A percentile compares a stretch with the other conserved stretches of the same genome.
These are phyloP conservation scores for Apophysomyces ossiformis DNA, from an alignment of 371 early-diverging fungal species.

Conservation along the genomic window DNA sequence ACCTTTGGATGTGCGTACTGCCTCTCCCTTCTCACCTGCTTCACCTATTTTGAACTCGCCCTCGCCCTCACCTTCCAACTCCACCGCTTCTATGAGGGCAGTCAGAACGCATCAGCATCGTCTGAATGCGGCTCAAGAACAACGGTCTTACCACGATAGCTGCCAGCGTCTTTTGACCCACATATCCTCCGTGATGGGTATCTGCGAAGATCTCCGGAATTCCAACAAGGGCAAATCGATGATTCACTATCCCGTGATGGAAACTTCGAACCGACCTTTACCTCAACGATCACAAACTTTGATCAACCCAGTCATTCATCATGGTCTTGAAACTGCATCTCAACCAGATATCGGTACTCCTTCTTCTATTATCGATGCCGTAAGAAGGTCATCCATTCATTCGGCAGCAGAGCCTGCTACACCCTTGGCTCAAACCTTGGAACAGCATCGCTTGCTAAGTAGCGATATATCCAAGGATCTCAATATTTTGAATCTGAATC, in stretches of 20 bases:
- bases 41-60: conserved; percentile 17
- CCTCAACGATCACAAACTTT: conserved; percentile 44
- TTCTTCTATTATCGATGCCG: conserved; percentile 32
- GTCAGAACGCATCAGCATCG: conserved; percentile 48
- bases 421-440: conserved; percentile 24
- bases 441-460: conserved; percentile 31
- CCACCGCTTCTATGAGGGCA: conserved; percentile 23
- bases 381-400: conserved; percentile 30
- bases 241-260: conserved; percentile 67
- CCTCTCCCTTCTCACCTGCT: conserved; percentile 8
- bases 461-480: conserved; percentile 46
- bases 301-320: conserved; percentile 24
- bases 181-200: conserved; percentile 57
- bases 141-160: conserved; percentile 73
- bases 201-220: conserved; percentile 67
- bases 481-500: conserved; percentile 69
- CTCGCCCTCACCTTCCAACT: conserved; percentile 27
- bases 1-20: conserved; percentile 14
- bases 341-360: conserved; percentile 38
- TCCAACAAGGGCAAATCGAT: conserved; percentile 67
- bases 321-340: conserved; percentile 41
- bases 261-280: conserved; percentile 24
- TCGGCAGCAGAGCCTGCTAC: conserved; percentile 11
- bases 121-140: conserved; percentile 57
- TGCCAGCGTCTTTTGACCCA: conserved; percentile 69